phyloP scores from a whole-genome alignment of 1,139 yeast species.

The Yamadazyma kanchanaburiensis region DNA sequence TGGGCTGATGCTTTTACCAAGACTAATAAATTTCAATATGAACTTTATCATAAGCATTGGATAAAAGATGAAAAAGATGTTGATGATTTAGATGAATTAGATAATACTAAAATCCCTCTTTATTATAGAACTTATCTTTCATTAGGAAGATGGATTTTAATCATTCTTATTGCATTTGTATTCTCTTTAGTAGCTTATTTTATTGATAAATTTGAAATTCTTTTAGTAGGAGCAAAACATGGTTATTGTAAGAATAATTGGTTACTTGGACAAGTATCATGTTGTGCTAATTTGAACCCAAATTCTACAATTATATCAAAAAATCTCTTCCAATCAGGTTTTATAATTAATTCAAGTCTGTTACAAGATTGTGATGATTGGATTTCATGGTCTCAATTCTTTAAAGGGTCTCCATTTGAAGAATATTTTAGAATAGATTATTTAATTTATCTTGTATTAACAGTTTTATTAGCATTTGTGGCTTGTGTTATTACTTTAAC shows the following conservation, averaged over 20 bases:
- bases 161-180: constrained; percentile 43
- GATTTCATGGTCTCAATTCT: constrained; percentile 44
- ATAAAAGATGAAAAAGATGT: neutral
- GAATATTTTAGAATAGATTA: constrained; percentile 24
- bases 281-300: constrained; percentile 27
- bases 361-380: constrained; percentile 34
- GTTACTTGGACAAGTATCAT: constrained; percentile 43
- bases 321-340: constrained; percentile 24
- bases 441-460: constrained; percentile 36
- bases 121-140: constrained; percentile 22
- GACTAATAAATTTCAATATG: constrained; percentile 45
- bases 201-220: constrained; percentile 50
- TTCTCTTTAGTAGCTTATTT: constrained; percentile 51
- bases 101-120: constrained; percentile 17
- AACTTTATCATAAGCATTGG: constrained; percentile 24
- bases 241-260: constrained; percentile 53
- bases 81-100: constrained; percentile 1
- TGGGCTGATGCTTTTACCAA: constrained; percentile 55
- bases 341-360: constrained; percentile 10
- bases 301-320: constrained; percentile 1
- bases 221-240: constrained; percentile 50
- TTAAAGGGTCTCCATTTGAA: constrained; percentile 19
- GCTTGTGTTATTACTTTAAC: constrained; percentile 49
- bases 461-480: constrained; percentile 42
- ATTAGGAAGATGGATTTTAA: constrained; percentile 48